Conservation (phyloP, 177 flowering plant genomes). For the Vitis hybrid region DNA sequence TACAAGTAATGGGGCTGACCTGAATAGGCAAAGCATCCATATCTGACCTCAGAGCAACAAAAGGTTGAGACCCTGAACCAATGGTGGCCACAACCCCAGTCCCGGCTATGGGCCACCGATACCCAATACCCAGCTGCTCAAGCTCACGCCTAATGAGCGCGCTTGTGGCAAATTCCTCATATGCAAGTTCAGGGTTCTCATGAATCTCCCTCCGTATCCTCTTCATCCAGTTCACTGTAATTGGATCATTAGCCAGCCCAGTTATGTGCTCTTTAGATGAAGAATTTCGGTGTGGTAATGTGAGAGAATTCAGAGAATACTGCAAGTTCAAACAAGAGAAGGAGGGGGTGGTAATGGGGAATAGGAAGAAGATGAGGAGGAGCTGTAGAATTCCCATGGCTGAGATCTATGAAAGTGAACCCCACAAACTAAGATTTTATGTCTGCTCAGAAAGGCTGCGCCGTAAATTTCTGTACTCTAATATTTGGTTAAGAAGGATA, state of each 20-base stretch:
- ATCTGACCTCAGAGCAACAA: slow-evolving; percentile 82
- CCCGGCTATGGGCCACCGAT: slow-evolving; percentile 62
- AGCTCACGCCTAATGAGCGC: slow-evolving; percentile 57
- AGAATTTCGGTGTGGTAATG: neutral
- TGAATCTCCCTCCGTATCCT: slow-evolving; percentile 62
- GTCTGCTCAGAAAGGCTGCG: no score
- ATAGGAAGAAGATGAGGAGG: neutral
- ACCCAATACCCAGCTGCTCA: slow-evolving; percentile 55
- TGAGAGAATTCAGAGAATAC: neutral
- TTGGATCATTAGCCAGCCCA: slow-evolving; percentile 39
- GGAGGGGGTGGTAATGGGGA: neutral
- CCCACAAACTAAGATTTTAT: neutral
- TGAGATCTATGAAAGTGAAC: no score
- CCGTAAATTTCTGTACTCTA: no score
- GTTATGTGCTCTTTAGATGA: slow-evolving; percentile 32
- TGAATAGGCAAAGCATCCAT: slow-evolving; percentile 92
- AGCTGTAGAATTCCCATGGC: neutral
- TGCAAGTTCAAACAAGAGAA: slow-evolving; percentile 5
- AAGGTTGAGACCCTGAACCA: slow-evolving; percentile 70
- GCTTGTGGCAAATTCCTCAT: slow-evolving; percentile 67
- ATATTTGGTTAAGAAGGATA: no score
- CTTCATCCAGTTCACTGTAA: slow-evolving; percentile 53
- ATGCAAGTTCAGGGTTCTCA: slow-evolving; percentile 73
- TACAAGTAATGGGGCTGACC: no score
- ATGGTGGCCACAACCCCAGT: slow-evolving; percentile 70